phyloP scores from a whole-genome alignment of 768 basidiomycete genomes.

The Pulveroboletus sp. region DNA sequence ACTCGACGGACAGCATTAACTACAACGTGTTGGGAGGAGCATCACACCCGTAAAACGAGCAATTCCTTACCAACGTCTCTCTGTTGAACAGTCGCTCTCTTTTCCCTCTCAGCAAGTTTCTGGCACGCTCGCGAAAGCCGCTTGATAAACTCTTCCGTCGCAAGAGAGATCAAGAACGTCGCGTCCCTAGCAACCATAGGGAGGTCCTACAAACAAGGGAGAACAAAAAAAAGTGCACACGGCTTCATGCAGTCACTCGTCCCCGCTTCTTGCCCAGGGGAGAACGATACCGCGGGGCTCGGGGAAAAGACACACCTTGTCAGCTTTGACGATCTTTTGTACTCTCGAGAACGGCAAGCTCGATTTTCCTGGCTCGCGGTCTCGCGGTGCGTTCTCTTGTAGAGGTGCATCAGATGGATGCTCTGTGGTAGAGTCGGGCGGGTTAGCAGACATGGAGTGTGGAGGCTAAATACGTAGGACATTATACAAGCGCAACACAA shows the following conservation, averaged over 20 bases:
- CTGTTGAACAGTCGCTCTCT: slow-evolving; percentile 69
- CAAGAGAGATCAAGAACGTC: slow-evolving; percentile 71
- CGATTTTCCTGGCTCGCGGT: slow-evolving; percentile 59
- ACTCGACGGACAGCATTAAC: slow-evolving; percentile 58
- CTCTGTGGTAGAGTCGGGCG: no score
- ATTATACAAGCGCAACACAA: no score
- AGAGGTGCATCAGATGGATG: no score
- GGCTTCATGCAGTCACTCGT: background rate
- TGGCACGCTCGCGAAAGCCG: slow-evolving; percentile 69
- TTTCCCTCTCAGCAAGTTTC: slow-evolving; percentile 63
- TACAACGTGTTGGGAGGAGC: slow-evolving; percentile 23
- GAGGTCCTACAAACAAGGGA: slow-evolving; percentile 49
- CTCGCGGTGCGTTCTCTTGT: slow-evolving; percentile 6
- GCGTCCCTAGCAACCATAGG: slow-evolving; percentile 75
- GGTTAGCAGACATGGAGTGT: no score
- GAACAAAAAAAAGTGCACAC: background rate
- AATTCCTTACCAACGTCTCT: slow-evolving; percentile 65
- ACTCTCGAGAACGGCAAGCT: slow-evolving; percentile 72
- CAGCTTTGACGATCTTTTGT: slow-evolving; percentile 81
- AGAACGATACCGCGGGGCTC: background rate
- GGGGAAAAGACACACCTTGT: slow-evolving; percentile 49
- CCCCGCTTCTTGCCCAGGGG: background rate
- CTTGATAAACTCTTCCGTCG: slow-evolving; percentile 86
- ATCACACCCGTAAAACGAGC: background rate
- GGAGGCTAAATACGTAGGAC: no score